Evolutionary conservation across 2,329 filamentous ascomycete species (phyloP).

Genomic region (Lithohypha guttulata): DNA sequence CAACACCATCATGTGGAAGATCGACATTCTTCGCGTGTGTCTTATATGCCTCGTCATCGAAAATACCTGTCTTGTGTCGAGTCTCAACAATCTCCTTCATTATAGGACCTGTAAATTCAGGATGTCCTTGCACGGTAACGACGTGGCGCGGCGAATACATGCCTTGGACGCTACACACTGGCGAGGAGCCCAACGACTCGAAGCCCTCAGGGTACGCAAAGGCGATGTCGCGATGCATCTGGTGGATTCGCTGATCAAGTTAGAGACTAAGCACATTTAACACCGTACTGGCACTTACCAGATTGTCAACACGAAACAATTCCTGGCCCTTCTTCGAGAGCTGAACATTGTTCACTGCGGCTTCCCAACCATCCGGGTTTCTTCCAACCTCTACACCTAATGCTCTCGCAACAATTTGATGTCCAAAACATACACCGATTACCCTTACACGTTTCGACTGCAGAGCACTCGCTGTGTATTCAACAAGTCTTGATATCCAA

Average conservation of each 20-base stretch:
- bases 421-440: constrained; percentile 79
- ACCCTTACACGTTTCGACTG: constrained; percentile 53
- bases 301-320: constrained; percentile 56
- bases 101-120: constrained; percentile 67
- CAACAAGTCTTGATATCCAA: constrained; percentile 67
- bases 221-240: constrained; percentile 79
- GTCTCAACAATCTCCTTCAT: constrained; percentile 56
- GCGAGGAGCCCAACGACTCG: constrained; percentile 53
- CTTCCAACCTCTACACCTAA: constrained; percentile 56
- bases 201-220: constrained; percentile 51
- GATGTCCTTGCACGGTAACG: constrained; percentile 76
- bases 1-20: constrained; percentile 67
- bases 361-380: constrained; percentile 65
- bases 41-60: constrained; percentile 56
- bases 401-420: constrained; percentile 71
- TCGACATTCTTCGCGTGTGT: constrained; percentile 57
- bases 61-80: constrained; percentile 56
- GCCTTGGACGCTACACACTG: constrained; percentile 62
- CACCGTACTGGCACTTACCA: constrained; percentile 44
- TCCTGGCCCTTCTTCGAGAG: constrained; percentile 60
- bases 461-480: constrained; percentile 53
- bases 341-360: constrained; percentile 59
- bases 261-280: neutral
- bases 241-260: constrained; percentile 46
- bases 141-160: constrained; percentile 59